Percentiles rank a stretch among this genome's conserved stretches.
Conservation (phyloP, 1,284 basidiomycete genomes). For the Xanthoconium separans region DNA sequence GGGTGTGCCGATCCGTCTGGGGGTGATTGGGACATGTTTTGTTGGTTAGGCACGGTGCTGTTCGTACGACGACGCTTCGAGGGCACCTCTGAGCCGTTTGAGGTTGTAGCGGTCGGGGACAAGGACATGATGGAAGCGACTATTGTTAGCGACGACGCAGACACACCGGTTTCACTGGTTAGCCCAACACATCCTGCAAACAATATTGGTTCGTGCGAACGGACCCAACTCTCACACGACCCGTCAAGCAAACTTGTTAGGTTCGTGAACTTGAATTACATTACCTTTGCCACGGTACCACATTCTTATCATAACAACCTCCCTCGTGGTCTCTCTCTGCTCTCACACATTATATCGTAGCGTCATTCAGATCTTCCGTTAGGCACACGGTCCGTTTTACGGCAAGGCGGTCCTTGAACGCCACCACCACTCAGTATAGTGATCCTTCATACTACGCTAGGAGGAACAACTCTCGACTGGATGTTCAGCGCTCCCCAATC, state of each 20-base stretch:
- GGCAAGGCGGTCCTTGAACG: not conserved
- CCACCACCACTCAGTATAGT: no score
- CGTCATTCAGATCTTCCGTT: not conserved
- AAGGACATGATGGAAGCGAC: slow-evolving; percentile 32
- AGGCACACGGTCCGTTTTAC: not conserved
- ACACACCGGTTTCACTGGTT: slow-evolving; percentile 16
- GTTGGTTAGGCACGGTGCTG: slow-evolving; percentile 24
- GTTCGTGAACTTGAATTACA: not conserved
- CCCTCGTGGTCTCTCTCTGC: not conserved
- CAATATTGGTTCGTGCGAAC: not conserved
- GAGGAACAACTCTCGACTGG: no score
- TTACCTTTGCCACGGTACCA: no score
- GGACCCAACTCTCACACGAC: slow-evolving; percentile 14
- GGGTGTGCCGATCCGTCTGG: slow-evolving; percentile 19
- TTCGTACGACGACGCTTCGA: slow-evolving; percentile 37
- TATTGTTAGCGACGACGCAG: slow-evolving; percentile 15
- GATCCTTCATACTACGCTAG: no score
- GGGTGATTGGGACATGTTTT: slow-evolving; percentile 24
- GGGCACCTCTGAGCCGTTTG: slow-evolving; percentile 33
- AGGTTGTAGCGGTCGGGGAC: slow-evolving; percentile 33
- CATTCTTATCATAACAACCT: not conserved
- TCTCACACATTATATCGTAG: not conserved
- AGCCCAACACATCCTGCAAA: not conserved
- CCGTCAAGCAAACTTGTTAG: not conserved
- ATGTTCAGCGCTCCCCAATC: no score